Percentiles rank a stretch among this genome's conserved stretches.
Conservation (phyloP, 169 alveolate species). For the Babesia bigemina region DNA sequence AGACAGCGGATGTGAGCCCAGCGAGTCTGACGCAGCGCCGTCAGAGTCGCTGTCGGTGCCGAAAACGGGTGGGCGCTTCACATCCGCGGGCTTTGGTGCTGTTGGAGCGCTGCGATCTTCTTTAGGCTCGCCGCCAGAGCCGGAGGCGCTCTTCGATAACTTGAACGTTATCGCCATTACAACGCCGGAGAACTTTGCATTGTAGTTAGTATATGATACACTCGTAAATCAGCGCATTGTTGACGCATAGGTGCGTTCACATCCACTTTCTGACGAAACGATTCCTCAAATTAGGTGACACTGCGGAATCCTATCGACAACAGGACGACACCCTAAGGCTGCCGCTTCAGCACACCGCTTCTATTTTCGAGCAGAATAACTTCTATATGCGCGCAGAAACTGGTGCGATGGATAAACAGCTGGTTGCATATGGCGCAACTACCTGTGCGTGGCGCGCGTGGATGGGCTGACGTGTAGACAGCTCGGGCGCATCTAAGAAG, state of each 20-base stretch:
- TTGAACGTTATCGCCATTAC: conserved; percentile 20
- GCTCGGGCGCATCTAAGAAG: background rate
- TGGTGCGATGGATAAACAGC: too few species aligned
- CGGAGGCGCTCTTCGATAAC: background rate
- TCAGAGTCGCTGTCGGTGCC: conserved; percentile 32
- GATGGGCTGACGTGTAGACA: background rate
- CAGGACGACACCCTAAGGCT: too few species aligned
- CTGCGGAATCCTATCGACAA: too few species aligned
- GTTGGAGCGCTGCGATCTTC: background rate
- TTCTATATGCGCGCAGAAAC: too few species aligned
- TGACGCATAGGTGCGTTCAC: too few species aligned
- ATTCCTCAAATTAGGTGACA: too few species aligned
- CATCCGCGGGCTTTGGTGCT: background rate
- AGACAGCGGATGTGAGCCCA: conserved; percentile 27
- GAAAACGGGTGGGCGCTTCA: conserved; percentile 1
- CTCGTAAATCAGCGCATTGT: too few species aligned
- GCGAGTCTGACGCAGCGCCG: conserved; percentile 7
- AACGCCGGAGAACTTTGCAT: background rate
- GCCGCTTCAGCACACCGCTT: too few species aligned
- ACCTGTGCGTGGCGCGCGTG: background rate
- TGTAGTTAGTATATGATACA: too few species aligned
- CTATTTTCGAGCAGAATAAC: too few species aligned
- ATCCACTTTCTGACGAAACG: too few species aligned
- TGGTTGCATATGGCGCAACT: background rate
- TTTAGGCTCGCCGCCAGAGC: background rate